Evolutionary conservation across 805 yeast genomes (phyloP), one percentile per base, ranked within the genome.

Genomic region (Maudiozyma barnettii): DNA sequence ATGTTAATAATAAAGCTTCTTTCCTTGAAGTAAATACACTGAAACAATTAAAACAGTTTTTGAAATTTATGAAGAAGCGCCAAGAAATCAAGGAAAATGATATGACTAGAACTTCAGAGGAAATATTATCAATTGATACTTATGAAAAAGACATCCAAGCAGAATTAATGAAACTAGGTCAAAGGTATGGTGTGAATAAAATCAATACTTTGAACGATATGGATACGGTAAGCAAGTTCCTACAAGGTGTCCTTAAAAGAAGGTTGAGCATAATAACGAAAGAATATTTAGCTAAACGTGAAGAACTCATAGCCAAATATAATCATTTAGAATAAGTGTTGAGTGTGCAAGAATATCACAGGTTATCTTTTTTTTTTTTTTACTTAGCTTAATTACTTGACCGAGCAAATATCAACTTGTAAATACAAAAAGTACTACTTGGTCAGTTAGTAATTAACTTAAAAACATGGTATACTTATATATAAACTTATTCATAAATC

Each of bases 161-260:
- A 12, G 58, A 56, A 42, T 35, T 56, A 5, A 51, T 49, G 3
- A 30, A 30, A 5, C 48, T 60, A n/a, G 51, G 47, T 23, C 50
- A 51, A 16, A 47, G 50, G 35, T 59, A 56, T 47, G 54, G 51
- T 29, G 42, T 45, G 18, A 45, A 43, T 33, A 59, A 56, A 43
- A 52, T 57, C 39, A 51, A 56, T n/a, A 64, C 62, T 1, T 49
- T 59, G 21, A 52, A 56, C 18, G 55, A 52, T 21, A 52, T 57
- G 49, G 48, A 49, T 22, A 40, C 45, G 33, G 41, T 56, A 23
- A 40, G 47, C 21, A 35, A 22, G 20, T 55, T 57, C 44, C 38
- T 59, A 19, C 43, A 49, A 8, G 21, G 21, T n/a, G 29, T 45
- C 47, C 35, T 58, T 57, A 60, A 39, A 16, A 14, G 16, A 16